These are phyloP conservation scores for Cryphonectria radicalis DNA, from an alignment of 2,329 filamentous ascomycete species.

Conservation along the genomic window DNA sequence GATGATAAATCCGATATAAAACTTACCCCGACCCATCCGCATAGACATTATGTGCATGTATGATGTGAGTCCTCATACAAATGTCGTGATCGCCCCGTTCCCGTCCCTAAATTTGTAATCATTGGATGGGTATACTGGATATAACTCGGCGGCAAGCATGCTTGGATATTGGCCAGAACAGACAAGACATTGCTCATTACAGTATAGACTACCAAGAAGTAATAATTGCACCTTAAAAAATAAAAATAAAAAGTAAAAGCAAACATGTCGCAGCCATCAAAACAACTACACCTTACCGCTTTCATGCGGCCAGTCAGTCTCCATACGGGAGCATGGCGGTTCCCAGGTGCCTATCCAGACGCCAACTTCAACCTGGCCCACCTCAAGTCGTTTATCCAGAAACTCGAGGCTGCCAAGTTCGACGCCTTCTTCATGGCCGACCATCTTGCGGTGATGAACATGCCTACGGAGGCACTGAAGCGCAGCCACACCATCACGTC, in stretches of 20 bases:
- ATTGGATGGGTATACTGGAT: neutral
- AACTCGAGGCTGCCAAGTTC: slow-evolving; percentile 57
- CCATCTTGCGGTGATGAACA: slow-evolving; percentile 58
- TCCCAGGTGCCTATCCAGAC: slow-evolving; percentile 57
- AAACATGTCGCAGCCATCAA: slow-evolving; percentile 31
- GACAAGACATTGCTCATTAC: neutral
- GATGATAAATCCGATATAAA: neutral
- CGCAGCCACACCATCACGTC: slow-evolving; percentile 62
- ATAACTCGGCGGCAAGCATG: neutral
- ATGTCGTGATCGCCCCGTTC: slow-evolving; percentile 13
- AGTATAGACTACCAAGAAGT: neutral
- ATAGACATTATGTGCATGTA: neutral
- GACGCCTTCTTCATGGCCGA: slow-evolving; percentile 63
- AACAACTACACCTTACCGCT: slow-evolving; percentile 57
- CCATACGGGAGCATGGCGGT: slow-evolving; percentile 61
- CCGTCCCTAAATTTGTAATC: slow-evolving; percentile 13
- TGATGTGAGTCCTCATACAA: slow-evolving; percentile 9
- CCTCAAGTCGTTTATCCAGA: slow-evolving; percentile 57
- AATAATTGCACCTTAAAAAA: neutral
- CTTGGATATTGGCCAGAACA: neutral
- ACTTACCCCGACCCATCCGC: neutral
- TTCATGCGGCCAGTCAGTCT: slow-evolving; percentile 63
- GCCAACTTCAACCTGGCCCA: slow-evolving; percentile 62
- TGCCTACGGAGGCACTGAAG: slow-evolving; percentile 60
- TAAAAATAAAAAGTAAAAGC: neutral